A percentile compares a stretch with the other conserved stretches of the same genome.
Evolutionary conservation across 139 green algal genomes (phyloP).

Genomic region (Chlorella sp.): DNA sequence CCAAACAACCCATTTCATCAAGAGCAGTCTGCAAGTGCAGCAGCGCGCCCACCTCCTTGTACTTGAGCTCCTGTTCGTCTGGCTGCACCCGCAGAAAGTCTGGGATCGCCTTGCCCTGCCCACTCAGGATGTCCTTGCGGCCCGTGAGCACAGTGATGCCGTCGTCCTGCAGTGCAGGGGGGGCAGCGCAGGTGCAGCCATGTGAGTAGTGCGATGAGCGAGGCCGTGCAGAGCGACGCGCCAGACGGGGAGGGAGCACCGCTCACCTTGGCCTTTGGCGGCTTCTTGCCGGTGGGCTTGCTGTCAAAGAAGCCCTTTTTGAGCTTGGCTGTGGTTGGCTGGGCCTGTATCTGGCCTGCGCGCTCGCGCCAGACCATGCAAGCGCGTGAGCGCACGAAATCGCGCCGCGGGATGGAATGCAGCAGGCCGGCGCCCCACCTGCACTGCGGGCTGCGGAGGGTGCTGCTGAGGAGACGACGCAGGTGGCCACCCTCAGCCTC

Average conservation of each 20-base stretch:
- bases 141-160: not conserved
- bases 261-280: too few relatives aligned
- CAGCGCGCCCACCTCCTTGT: not conserved
- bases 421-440: too few relatives aligned
- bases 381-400: too few relatives aligned
- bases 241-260: too few relatives aligned
- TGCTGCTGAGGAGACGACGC: not conserved
- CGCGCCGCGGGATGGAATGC: too few relatives aligned
- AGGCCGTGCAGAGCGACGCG: not conserved
- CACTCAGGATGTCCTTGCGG: not conserved
- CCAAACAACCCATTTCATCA: too few relatives aligned
- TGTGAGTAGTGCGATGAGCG: not conserved
- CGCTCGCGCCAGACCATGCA: too few relatives aligned
- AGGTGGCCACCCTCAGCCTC: slow-evolving; percentile 5
- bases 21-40: not conserved
- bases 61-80: slow-evolving; percentile 16
- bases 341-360: not conserved
- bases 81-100: slow-evolving; percentile 29
- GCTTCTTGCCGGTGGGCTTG: not conserved
- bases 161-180: not conserved
- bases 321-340: not conserved
- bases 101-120: slow-evolving; percentile 14
- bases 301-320: slow-evolving; percentile 4
- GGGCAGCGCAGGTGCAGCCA: not conserved
- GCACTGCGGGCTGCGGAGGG: not conserved